Base-by-base conservation (phyloP, 768 basidiomycete species). In the Leccinum subtestaceum region DNA sequence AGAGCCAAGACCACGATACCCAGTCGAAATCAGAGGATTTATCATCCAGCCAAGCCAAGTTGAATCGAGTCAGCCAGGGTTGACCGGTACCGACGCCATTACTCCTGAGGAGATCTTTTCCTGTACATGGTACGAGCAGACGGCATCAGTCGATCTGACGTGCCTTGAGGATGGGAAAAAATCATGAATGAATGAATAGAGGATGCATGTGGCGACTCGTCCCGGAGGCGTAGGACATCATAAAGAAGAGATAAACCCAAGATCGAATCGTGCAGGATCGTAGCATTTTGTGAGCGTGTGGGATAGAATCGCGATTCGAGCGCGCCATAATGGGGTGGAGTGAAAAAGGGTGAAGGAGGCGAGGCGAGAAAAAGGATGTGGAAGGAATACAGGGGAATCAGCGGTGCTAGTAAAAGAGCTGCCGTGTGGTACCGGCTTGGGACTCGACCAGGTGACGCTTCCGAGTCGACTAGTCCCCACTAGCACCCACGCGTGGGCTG, bases 191-290 rank as follows among this genome's bases (percentile, higher is more conserved):
- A 38, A 10, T 27, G 13, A 49, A 49, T 48, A 15, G 13, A 25
- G 11, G 8, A 15, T 25, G 23, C 47, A 27, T 2, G 5, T 19
- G 45, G 21, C 1, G 17, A 12, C 11, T 45, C 25, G 52, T 29
- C 52, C 45, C 34, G 46, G 17, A 57, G 2, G 10, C 23, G 23
- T 21, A 48, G 25, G 34, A 57, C 53, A 27, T 48, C 54, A 32
- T 10, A 50, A 13, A 5, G 29, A 49, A 9, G 19, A 43, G 23
- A 25, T 23, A n/a, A 34, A 32, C 19, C 25, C 21, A 5, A 48
- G 21, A 32, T 31, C 36, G 10, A 45, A 34, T 45, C 13, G 17
- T 57, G 23, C 58, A 59, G 58, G 48, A 55, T 45, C 21, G 47
- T 49, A 7, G 36, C 19, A 27, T 40, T 50, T 56, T 50, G 38